These are phyloP conservation scores for Forsythia suspensa DNA, from an alignment of 257 asterid genomes.

Conservation along the genomic window DNA sequence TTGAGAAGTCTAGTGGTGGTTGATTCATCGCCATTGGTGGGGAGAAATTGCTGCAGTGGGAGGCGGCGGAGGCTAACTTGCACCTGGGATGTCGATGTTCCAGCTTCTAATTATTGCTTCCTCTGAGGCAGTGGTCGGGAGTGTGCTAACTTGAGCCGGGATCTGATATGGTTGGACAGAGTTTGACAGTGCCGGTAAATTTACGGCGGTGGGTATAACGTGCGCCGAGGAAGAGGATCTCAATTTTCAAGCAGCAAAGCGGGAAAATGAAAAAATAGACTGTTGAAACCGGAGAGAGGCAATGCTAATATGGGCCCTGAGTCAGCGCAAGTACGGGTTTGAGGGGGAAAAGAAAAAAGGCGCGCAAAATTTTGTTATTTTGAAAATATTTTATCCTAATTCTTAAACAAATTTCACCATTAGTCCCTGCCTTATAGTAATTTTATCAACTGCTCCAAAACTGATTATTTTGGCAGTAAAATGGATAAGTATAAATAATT, in stretches of 20 bases:
- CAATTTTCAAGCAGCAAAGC: constrained; percentile 7
- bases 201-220: constrained; percentile 22
- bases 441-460: too few relatives aligned
- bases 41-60: not conserved
- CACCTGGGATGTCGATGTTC: not conserved
- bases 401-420: too few relatives aligned
- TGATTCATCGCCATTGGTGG: constrained; percentile 39
- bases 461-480: too few relatives aligned
- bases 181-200: not conserved
- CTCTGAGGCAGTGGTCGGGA: not conserved
- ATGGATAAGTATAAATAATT: too few relatives aligned
- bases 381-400: not conserved
- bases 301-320: constrained; percentile 31
- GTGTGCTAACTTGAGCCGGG: not conserved
- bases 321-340: constrained; percentile 10
- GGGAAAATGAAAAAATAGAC: constrained; percentile 1
- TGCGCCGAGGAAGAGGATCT: constrained; percentile 20
- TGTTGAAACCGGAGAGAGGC: not conserved
- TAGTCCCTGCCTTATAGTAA: too few relatives aligned
- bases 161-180: not conserved
- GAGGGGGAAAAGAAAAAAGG: constrained; percentile 55
- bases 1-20: constrained; percentile 47
- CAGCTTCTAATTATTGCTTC: not conserved
- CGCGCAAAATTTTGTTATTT: constrained; percentile 33
- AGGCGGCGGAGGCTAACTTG: not conserved